Percentiles rank a stretch among this genome's conserved stretches.
Evolutionary conservation across 1,284 basidiomycete genomes (phyloP).

Genomic region (Retiboletus flavoniger): DNA sequence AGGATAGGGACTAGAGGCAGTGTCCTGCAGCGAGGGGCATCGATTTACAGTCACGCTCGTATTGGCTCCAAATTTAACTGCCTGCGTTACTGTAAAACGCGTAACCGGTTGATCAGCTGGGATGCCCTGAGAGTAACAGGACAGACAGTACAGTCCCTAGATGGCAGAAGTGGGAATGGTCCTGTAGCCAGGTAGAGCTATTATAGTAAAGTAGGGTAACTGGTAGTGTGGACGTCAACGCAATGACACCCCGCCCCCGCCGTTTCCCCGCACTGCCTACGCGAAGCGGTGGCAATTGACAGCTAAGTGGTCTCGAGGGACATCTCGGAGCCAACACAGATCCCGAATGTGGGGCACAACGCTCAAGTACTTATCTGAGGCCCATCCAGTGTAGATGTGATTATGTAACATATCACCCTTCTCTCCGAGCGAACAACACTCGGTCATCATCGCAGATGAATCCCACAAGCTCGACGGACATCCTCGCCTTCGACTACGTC

Average conservation of each 20-base stretch:
- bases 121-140: neutral
- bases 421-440: neutral
- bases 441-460: slow-evolving; percentile 14
- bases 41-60: no score
- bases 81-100: no score
- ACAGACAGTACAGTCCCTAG: neutral
- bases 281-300: no score
- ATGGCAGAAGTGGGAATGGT: no score
- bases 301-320: no score
- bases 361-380: neutral
- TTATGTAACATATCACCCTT: slow-evolving; percentile 25
- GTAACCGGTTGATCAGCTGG: neutral
- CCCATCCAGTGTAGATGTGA: slow-evolving; percentile 3
- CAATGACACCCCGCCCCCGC: no score
- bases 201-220: neutral
- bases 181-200: neutral
- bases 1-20: no score
- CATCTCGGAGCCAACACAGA: no score
- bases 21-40: no score
- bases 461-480: slow-evolving; percentile 1
- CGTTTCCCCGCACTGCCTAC: no score
- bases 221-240: no score
- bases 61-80: no score
- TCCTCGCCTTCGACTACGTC: slow-evolving; percentile 56
- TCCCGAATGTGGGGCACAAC: neutral